phyloP scores from a whole-genome alignment of 345 rosid genomes.

The Nephelium lappaceum region DNA sequence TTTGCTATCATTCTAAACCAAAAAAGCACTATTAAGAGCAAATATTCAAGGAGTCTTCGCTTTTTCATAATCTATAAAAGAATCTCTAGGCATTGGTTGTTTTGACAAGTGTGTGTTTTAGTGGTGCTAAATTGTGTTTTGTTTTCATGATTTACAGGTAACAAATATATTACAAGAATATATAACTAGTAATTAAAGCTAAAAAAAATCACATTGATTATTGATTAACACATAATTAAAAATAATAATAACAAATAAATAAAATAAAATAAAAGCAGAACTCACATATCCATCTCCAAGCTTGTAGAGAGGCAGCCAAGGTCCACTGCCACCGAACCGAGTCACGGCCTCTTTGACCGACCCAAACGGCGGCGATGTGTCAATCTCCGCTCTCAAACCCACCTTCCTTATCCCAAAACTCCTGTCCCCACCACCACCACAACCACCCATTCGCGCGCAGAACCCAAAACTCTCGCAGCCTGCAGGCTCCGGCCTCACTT shows the following conservation, averaged over 20 bases:
- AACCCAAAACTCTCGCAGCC: slow-evolving; percentile 35
- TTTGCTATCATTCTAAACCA: not conserved
- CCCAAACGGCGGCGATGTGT: slow-evolving; percentile 89
- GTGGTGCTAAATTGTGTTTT: not conserved
- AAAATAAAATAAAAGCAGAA: slow-evolving; percentile 1
- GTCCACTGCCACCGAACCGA: slow-evolving; percentile 82
- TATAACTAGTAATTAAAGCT: not conserved
- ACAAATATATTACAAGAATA: not conserved
- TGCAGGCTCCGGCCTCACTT: slow-evolving; percentile 43
- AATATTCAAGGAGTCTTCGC: too few species aligned
- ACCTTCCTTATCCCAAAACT: slow-evolving; percentile 58
- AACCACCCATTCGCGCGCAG: slow-evolving; percentile 30
- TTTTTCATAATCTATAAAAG: too few species aligned
- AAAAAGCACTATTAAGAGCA: too few species aligned
- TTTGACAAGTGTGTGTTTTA: not conserved
- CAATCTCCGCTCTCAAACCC: slow-evolving; percentile 78
- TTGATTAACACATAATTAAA: not conserved
- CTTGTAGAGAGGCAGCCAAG: slow-evolving; percentile 71
- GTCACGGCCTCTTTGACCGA: slow-evolving; percentile 94
- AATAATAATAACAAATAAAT: not conserved
- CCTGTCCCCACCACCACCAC: slow-evolving; percentile 8
- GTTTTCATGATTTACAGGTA: not conserved
- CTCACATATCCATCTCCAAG: slow-evolving; percentile 47
- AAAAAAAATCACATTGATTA: not conserved
- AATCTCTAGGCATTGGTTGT: not conserved